Percentiles rank a stretch among this genome's conserved stretches.
These are phyloP conservation scores for Tulasnella sp. DNA, from an alignment of 768 basidiomycete species.

Conservation along the genomic window DNA sequence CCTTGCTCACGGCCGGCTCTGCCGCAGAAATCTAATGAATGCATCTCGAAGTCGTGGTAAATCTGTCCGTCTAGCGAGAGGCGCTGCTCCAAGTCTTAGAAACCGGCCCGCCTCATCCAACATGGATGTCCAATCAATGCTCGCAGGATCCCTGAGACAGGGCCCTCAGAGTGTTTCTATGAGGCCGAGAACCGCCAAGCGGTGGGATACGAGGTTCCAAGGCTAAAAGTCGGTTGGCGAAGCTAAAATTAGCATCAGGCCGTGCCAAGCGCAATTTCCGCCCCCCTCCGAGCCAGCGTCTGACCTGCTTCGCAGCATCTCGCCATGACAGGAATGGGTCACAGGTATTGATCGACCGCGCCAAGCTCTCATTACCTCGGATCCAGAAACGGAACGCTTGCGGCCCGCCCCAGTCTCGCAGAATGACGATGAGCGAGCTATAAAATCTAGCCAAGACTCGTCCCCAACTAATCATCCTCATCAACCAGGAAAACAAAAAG, in stretches of 20 bases:
- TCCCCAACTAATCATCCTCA: neutral
- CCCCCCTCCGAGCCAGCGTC: neutral
- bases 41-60: neutral
- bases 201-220: neutral
- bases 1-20: neutral
- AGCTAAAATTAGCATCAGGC: neutral
- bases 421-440: neutral
- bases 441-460: neutral
- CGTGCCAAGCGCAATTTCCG: neutral
- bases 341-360: neutral
- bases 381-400: neutral
- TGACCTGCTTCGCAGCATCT: neutral
- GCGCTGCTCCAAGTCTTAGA: neutral
- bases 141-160: neutral
- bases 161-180: neutral
- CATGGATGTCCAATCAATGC: neutral
- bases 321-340: neutral
- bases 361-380: neutral
- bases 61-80: no score
- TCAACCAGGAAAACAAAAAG: neutral
- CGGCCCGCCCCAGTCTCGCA: neutral
- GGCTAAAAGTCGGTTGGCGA: neutral
- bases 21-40: neutral
- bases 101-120: neutral
- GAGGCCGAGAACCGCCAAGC: neutral